Conservation (phyloP, 2,329 filamentous ascomycete species). For the Blumeria graminis region DNA sequence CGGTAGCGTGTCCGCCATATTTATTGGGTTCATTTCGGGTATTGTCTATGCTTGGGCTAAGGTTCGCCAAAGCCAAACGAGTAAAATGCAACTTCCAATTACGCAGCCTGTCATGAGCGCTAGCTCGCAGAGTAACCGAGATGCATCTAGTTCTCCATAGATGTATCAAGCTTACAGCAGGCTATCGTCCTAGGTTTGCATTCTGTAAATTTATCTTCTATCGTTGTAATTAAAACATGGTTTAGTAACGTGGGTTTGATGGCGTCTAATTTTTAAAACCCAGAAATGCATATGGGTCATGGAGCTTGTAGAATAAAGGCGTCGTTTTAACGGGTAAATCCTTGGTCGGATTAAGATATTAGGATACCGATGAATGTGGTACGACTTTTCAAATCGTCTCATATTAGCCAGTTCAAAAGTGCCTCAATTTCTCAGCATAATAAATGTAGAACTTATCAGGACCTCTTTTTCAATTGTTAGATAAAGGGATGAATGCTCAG, state of each 20-base stretch:
- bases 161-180: too few species aligned
- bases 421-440: too few species aligned
- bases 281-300: neutral
- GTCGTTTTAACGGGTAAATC: too few species aligned
- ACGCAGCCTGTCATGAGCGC: constrained; percentile 54
- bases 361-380: too few species aligned
- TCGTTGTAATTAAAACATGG: neutral
- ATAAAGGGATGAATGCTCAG: too few species aligned
- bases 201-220: neutral
- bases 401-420: too few species aligned
- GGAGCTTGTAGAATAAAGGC: neutral
- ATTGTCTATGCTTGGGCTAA: constrained; percentile 78
- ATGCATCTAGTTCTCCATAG: constrained; percentile 33
- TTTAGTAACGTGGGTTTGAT: neutral
- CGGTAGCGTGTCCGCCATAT: constrained; percentile 75
- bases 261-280: neutral
- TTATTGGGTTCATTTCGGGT: constrained; percentile 75
- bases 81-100: constrained; percentile 43
- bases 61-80: constrained; percentile 48
- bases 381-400: too few species aligned
- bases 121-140: constrained; percentile 73
- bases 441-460: too few species aligned
- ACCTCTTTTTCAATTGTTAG: too few species aligned
- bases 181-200: too few species aligned
- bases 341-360: too few species aligned